Evolutionary conservation across 2,329 filamentous ascomycete species (phyloP), one percentile per base, ranked within the genome.

Genomic region (Colletotrichum lini): DNA sequence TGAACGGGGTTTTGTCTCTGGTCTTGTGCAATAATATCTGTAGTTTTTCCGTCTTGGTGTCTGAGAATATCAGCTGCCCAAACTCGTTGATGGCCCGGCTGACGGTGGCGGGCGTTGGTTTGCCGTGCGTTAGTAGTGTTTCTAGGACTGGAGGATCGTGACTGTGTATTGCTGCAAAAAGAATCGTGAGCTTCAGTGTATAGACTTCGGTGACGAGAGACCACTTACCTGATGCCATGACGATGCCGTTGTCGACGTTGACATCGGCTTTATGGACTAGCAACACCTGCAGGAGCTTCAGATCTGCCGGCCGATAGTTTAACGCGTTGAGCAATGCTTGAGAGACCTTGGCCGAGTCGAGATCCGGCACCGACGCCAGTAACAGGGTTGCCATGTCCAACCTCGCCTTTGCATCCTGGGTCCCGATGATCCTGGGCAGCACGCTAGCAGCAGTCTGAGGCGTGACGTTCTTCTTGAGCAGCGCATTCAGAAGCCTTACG

Each of bases 251-350:
- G 3, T 85, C 78, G 12, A 82, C 78, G 70, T 90, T 90, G 65
- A 89, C 78, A 68, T 90, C 86, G 2, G 86, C 87, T 26, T 83
- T 82, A 0, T 85, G 81, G 35, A 86, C 82, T 2, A 90, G 77
- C 3, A 91, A 79, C 9, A 87, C 77, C 5, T 79, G 79, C 1
- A 89, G 76, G 2, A 90, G 80, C 15, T 83, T 81, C 75, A 86
- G 82, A 65, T 91, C 89, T 0, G 86, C 80, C 0, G 86, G 84
- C 35, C 80, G 83, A 54, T 83, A 80, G 13, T 81, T 79, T 21
- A 90, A 73, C 0, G 83, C 80, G 16, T 79, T 77, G 6, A 84
- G 77, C 35, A 90, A 75, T 4, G 85, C 84, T 8, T 77, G 75
- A 2, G 83, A 82, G 16, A 87, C 80, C 56, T 87, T 81, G 2